Conservation (phyloP, 441 rosid species). For the Adansonia grandidieri region DNA sequence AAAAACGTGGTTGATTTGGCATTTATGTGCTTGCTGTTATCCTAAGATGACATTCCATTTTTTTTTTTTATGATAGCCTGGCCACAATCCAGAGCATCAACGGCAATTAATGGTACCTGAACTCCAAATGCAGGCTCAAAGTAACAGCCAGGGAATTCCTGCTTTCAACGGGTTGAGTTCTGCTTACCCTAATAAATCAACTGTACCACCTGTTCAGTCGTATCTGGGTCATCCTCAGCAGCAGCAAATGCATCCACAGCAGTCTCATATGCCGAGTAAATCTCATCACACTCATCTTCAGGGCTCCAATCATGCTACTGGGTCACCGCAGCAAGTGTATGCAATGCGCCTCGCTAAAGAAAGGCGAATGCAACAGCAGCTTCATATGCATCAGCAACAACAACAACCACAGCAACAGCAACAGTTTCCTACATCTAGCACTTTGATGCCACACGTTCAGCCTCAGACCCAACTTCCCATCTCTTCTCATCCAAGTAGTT, state of each 20-base stretch:
- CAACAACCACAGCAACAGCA: conserved; percentile 36
- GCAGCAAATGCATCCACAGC: conserved; percentile 73
- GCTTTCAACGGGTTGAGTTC: conserved; percentile 72
- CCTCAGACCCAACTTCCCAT: conserved; percentile 70
- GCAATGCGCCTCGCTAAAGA: conserved; percentile 68
- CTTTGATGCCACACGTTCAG: conserved; percentile 65
- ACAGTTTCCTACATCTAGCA: conserved; percentile 66
- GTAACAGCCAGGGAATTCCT: conserved; percentile 67
- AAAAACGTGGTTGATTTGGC: conserved; percentile 10
- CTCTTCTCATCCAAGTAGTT: conserved; percentile 66
- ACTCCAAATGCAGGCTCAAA: conserved; percentile 80
- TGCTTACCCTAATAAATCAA: conserved; percentile 70
- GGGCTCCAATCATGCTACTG: conserved; percentile 63
- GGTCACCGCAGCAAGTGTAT: conserved; percentile 74
- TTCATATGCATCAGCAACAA: conserved; percentile 63
- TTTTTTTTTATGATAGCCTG: conserved; percentile 46
- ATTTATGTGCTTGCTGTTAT: background rate
- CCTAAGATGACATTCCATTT: background rate
- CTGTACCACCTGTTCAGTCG: conserved; percentile 64
- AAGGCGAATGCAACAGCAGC: conserved; percentile 64
- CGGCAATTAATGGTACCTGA: conserved; percentile 67
- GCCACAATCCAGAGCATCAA: conserved; percentile 60
- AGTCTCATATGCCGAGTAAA: conserved; percentile 57
- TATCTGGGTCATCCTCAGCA: conserved; percentile 68
- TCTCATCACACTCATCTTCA: conserved; percentile 69